Base-by-base conservation (phyloP, 257 asterid genomes). In the Lycium barbarum region DNA sequence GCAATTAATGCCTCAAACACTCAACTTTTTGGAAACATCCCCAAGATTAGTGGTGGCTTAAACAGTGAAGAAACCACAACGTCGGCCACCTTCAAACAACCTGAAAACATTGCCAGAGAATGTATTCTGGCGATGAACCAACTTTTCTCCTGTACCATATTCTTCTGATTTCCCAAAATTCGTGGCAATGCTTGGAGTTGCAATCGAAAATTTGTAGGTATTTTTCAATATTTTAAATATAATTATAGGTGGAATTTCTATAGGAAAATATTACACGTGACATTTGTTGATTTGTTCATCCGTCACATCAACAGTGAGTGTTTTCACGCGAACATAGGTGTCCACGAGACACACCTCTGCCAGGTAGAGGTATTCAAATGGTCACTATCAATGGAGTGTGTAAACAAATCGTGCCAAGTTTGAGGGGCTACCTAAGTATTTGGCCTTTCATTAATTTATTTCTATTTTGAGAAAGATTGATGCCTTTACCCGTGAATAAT, bases 11-110 rank as follows among this genome's bases (percentile, higher is more conserved):
- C 95, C 2, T 94, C 98, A 59, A 86, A 84, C 80, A 93, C 94
- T 83, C 91, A 84, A 68, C 91, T 96, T 54, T 88, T 97, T 0
- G 96, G 99, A 8, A 84, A 61, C 85, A 90, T 96, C 58, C 98
- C 98, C 8, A 91, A 90, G 22, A 87, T 94, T 74, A 36, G 79
- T 40, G 85, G 53, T 10, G 90, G 89, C 40, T 74, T 88, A 88
- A 88, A 83, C 79, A 70, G 55, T 9, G 79, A 40, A 70, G 3
- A 17, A 17, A 70, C 79, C 79, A 40, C 33, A 70, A 26, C 9
- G 1, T 38, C 10, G 15, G 54, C 54, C 35, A 18, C 35, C 15
- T 70, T 40, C 79, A 70, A 40, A 70, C 35, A 70, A 40, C 55
- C 20, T 10, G 79, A 70, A 40, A 70, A 8, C 55, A 70, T 70